Evolutionary conservation across 2,329 filamentous ascomycete genomes (phyloP).

Genomic region (Colletotrichum coccodes): DNA sequence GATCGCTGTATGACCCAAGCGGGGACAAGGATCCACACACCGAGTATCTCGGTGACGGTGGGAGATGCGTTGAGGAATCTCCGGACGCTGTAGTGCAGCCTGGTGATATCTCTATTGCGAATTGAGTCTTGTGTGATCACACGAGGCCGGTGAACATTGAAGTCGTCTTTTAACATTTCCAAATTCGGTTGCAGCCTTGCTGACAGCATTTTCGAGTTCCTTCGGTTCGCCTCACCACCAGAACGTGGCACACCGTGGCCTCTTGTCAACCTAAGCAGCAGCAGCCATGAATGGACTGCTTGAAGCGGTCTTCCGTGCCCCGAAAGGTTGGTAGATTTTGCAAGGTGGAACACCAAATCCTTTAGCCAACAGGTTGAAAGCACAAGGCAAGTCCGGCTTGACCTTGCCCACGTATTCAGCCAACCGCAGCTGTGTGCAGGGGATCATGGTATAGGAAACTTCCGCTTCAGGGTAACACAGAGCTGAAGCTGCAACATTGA

Average conservation of each 20-base stretch:
- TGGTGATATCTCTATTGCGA: not conserved
- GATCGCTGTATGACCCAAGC: conserved; percentile 8
- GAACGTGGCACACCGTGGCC: too few relatives aligned
- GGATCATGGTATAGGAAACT: not conserved
- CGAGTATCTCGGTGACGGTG: conserved; percentile 22
- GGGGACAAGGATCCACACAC: conserved; percentile 13
- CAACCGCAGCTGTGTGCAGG: conserved; percentile 5
- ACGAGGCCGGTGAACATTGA: not conserved
- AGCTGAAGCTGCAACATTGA: conserved; percentile 7
- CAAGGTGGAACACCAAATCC: not conserved
- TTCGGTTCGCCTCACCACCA: too few relatives aligned
- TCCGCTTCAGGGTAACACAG: conserved; percentile 15
- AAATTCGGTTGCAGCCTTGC: not conserved
- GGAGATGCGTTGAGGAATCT: not conserved
- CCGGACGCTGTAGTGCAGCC: not conserved
- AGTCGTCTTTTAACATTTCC: not conserved
- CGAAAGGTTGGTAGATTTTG: too few relatives aligned
- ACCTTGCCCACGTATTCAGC: conserved; percentile 6
- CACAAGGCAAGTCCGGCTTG: not conserved
- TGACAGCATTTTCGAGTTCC: too few relatives aligned
- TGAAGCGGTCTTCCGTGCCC: too few relatives aligned
- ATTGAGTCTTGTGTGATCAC: not conserved
- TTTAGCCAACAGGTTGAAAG: not conserved
- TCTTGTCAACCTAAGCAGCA: too few relatives aligned
- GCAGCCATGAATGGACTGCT: too few relatives aligned